Evolutionary conservation across 306 rosid genomes (phyloP).

Genomic region (Trifolium subterraneum): DNA sequence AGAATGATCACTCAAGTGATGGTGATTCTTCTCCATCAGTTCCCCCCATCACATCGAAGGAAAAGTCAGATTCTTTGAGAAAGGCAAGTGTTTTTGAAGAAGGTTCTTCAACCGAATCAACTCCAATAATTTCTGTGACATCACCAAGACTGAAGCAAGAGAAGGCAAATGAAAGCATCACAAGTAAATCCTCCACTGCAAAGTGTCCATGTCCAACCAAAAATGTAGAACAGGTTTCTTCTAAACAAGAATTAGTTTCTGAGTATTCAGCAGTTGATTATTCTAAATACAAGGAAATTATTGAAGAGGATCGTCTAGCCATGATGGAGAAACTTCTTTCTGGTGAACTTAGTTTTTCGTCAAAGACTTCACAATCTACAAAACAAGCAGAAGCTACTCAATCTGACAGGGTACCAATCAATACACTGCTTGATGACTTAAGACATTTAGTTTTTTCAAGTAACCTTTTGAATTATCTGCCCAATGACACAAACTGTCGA

Average conservation of each 20-base stretch:
- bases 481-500: neutral
- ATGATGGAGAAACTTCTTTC: slow-evolving; percentile 7
- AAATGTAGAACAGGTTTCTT: neutral
- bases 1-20: too few relatives aligned
- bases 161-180: too few relatives aligned
- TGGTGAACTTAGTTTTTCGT: neutral
- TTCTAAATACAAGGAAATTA: slow-evolving; percentile 1
- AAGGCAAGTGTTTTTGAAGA: neutral
- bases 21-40: too few relatives aligned
- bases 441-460: neutral
- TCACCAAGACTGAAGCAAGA: too few relatives aligned
- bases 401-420: neutral
- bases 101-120: neutral
- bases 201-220: neutral
- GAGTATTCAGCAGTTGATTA: neutral
- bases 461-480: neutral
- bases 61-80: too few relatives aligned
- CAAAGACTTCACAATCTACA: neutral
- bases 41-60: too few relatives aligned
- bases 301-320: neutral
- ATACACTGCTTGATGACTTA: slow-evolving; percentile 6
- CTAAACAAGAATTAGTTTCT: neutral
- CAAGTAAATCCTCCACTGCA: too few relatives aligned
- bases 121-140: too few relatives aligned
- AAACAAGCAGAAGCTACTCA: neutral